phyloP scores from a whole-genome alignment of 2,329 filamentous ascomycete genomes.

The Botrytis elliptica region DNA sequence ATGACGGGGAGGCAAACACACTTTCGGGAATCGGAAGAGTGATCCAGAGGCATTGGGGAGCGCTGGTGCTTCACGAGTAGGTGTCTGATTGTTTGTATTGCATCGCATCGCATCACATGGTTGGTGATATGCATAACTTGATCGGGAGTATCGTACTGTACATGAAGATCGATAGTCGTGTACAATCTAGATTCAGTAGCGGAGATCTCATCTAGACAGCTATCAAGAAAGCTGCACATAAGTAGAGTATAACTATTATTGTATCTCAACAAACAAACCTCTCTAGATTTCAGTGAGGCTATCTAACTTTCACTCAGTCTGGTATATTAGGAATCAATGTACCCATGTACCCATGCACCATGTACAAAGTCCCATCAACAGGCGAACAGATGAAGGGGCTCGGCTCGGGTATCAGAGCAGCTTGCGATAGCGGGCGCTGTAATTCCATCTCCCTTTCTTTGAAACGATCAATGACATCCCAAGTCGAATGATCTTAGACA shows the following conservation, averaged over 20 bases:
- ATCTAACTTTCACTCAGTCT: background rate
- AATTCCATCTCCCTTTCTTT: background rate
- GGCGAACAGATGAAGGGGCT: slow-evolving; percentile 14
- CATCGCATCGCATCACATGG: background rate
- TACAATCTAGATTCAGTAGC: background rate
- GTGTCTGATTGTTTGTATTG: background rate
- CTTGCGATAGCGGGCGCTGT: background rate
- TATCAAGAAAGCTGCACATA: background rate
- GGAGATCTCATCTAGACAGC: background rate
- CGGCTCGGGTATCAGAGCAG: background rate
- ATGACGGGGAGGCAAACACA: background rate
- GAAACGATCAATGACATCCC: background rate
- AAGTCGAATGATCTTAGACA: background rate
- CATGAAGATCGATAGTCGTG: background rate
- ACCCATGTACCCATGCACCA: no score
- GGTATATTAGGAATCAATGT: background rate
- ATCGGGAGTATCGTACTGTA: background rate
- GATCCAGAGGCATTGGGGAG: background rate
- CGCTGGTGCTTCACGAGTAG: background rate
- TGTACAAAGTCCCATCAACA: background rate
- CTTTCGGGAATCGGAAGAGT: background rate
- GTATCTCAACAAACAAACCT: background rate
- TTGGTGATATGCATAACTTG: background rate
- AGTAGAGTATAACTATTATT: background rate
- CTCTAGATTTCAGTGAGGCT: background rate